These are phyloP conservation scores for Rubia tinctorum DNA, from an alignment of 305 asterid species.

Conservation along the genomic window DNA sequence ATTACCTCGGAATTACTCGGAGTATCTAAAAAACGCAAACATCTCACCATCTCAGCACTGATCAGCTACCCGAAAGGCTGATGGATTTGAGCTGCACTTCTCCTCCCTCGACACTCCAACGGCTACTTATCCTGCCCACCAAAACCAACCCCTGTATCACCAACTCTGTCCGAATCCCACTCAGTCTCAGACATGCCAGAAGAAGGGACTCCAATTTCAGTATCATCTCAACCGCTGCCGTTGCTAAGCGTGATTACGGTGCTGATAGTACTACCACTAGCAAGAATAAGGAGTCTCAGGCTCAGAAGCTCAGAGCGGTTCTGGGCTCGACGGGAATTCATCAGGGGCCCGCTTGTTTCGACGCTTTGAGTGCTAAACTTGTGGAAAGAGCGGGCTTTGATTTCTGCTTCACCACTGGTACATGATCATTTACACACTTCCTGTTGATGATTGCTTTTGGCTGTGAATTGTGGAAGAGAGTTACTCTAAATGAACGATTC, in stretches of 20 bases:
- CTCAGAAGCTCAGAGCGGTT: slow-evolving; percentile 52
- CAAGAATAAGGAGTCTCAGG: slow-evolving; percentile 29
- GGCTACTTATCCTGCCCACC: slow-evolving; percentile 13
- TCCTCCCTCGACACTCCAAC: slow-evolving; percentile 14
- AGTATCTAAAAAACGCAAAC: neutral
- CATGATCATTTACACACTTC: neutral
- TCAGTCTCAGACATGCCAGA: slow-evolving; percentile 12
- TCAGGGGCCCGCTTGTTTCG: slow-evolving; percentile 94
- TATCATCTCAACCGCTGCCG: slow-evolving; percentile 16
- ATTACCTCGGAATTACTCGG: neutral
- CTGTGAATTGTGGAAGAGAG: neutral
- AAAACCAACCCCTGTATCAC: neutral
- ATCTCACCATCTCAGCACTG: neutral
- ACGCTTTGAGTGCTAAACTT: slow-evolving; percentile 89
- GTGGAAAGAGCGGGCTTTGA: slow-evolving; percentile 80
- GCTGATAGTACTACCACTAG: neutral
- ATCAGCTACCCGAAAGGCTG: neutral
- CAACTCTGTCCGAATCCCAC: slow-evolving; percentile 2
- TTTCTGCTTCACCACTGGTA: slow-evolving; percentile 90
- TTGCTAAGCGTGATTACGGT: slow-evolving; percentile 7
- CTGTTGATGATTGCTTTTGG: neutral
- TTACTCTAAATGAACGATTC: too few relatives aligned
- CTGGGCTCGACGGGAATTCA: slow-evolving; percentile 68
- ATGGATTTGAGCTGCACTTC: slow-evolving; percentile 17
- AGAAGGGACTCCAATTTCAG: slow-evolving; percentile 4